Percentiles rank a stretch among this genome's conserved stretches.
Conservation (phyloP, 2,329 filamentous ascomycete genomes). For the Arthrobotrys conoides region DNA sequence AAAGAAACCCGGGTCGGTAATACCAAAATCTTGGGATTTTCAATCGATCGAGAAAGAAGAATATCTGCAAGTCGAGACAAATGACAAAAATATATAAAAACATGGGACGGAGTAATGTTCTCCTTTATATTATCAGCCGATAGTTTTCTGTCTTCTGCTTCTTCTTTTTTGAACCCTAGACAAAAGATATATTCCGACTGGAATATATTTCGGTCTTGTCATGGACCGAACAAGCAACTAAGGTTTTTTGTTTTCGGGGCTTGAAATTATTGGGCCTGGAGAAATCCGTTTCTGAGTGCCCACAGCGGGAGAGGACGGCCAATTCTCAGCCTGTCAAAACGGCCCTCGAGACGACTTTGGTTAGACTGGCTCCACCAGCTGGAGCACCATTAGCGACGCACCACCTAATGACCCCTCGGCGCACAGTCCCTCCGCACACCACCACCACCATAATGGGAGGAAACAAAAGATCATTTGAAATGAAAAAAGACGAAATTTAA, state of each 20-base stretch:
- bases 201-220: background rate
- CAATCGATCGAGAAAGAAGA: too few relatives aligned
- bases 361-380: slow-evolving; percentile 37
- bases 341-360: slow-evolving; percentile 37
- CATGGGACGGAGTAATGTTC: slow-evolving; percentile 13
- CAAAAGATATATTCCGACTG: slow-evolving; percentile 34
- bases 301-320: slow-evolving; percentile 28
- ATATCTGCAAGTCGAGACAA: slow-evolving; percentile 30
- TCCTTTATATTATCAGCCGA: slow-evolving; percentile 46
- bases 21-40: slow-evolving; percentile 39
- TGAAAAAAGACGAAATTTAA: background rate
- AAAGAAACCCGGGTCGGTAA: background rate
- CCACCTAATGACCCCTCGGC: slow-evolving; percentile 11
- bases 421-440: slow-evolving; percentile 42
- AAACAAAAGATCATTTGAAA: too few relatives aligned
- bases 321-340: slow-evolving; percentile 42
- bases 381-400: slow-evolving; percentile 23
- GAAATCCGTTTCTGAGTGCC: slow-evolving; percentile 24
- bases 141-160: background rate
- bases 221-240: background rate
- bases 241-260: too few relatives aligned
- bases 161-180: too few relatives aligned
- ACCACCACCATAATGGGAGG: slow-evolving; percentile 5
- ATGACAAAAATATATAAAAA: too few relatives aligned
- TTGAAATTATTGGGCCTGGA: background rate